Evolutionary conservation across 2,329 filamentous ascomycete species (phyloP), one percentile per base, ranked within the genome.

Genomic region (Fusarium temperatum): DNA sequence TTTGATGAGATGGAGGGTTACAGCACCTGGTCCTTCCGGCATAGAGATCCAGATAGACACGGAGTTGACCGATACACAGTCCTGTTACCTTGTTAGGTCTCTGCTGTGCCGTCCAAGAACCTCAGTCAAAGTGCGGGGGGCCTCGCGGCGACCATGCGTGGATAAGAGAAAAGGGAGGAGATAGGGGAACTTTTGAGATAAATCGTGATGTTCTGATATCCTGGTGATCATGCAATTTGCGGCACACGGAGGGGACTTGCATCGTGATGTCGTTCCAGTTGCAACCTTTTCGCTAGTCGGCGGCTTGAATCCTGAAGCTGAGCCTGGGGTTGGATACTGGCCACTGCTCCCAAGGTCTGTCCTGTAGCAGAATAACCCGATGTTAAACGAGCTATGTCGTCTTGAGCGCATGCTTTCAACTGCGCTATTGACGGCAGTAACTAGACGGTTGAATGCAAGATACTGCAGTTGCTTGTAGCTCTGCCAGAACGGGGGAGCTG

Each of bases 181-280:
- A 48, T 57, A 48, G 57, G 66, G 45, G 59, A 59, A 66, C 67
- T 70, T 70, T 70, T 70, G 67, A 14, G 51, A 70, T 50, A 54
- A 50, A 66, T 70, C 68, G 70, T 48, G 60, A 70, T 70, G 58
- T 48, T 53, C 44, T 47, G 39, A 54, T 41, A 53, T 24, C 47
- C 32, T 35, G 26, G 28, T 30, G 64, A 41, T 35, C 24, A 26
- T 68, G 20, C 32, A 22, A 22, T 24, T 28, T 38, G 41, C n/a
- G 41, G 30, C 18, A 58, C 41, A 47, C 41, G 35, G n/a, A 53
- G 47, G 41, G 42, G 35, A 56, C 12, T 28, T 57, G 45, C 28
- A 59, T 24, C 9, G 26, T 20, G 36, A 24, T 64, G 45, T 20
- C 24, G n/a, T 44, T 32, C 26, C 24, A 44, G 18, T 22, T 45